These are phyloP conservation scores for Pseudogymnoascus sp. DNA, from an alignment of 2,329 filamentous ascomycete genomes.

Conservation along the genomic window DNA sequence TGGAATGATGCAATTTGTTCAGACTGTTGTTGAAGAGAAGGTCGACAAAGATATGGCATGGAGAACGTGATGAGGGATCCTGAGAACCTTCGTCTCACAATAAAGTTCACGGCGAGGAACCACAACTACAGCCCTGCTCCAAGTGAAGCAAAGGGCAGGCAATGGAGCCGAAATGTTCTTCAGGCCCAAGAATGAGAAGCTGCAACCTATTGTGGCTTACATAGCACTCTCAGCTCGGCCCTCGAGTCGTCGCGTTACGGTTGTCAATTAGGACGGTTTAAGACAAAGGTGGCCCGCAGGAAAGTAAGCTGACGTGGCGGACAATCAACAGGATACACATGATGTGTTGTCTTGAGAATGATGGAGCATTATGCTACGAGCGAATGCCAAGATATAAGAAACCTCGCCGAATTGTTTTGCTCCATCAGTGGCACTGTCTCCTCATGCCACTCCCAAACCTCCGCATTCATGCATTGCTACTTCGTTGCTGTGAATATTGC, in stretches of 20 bases:
- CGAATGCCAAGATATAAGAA: background rate
- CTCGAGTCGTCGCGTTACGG: background rate
- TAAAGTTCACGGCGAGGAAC: background rate
- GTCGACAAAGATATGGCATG: constrained; percentile 48
- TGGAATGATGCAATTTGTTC: constrained; percentile 52
- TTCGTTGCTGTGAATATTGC: background rate
- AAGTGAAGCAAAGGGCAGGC: background rate
- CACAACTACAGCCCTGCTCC: background rate
- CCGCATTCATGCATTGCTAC: constrained; percentile 2
- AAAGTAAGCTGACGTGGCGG: background rate
- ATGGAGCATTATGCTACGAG: background rate
- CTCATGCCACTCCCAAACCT: background rate
- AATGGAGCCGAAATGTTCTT: background rate
- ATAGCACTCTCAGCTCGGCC: background rate
- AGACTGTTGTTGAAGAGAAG: constrained; percentile 53
- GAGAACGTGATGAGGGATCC: constrained; percentile 34
- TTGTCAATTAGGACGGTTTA: background rate
- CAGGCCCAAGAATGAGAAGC: background rate
- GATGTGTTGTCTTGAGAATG: background rate
- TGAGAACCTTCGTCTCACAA: background rate
- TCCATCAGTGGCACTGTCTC: background rate
- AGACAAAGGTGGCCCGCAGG: background rate
- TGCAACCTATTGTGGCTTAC: background rate
- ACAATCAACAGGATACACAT: constrained; percentile 1
- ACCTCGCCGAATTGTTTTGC: background rate